Percentiles rank a stretch among this genome's conserved stretches.
Evolutionary conservation across 2,329 filamentous ascomycete genomes (phyloP).

Genomic region (Sphaerostilbella broomeana): DNA sequence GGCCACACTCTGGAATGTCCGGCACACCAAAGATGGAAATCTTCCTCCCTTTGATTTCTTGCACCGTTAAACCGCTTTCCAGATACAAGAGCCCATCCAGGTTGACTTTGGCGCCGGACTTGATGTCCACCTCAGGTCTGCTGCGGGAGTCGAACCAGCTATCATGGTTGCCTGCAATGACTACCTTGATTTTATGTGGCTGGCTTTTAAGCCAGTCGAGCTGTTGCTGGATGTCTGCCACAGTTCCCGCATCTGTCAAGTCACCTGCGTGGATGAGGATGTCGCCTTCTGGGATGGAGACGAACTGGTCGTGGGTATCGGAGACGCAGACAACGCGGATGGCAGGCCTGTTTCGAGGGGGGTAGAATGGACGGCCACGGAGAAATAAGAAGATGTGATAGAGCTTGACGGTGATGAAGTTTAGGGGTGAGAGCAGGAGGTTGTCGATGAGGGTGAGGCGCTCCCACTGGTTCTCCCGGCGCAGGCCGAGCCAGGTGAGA

Average conservation of each 20-base stretch:
- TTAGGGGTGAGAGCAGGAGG: conserved; percentile 62
- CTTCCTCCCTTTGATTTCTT: conserved; percentile 55
- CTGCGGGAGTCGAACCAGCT: conserved; percentile 69
- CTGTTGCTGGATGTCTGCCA: conserved; percentile 69
- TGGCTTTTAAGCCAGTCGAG: conserved; percentile 73
- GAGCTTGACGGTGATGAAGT: conserved; percentile 53
- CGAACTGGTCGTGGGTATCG: conserved; percentile 70
- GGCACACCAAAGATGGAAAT: conserved; percentile 68
- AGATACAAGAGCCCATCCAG: conserved; percentile 69
- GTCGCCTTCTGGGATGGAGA: conserved; percentile 65
- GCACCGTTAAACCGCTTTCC: conserved; percentile 57
- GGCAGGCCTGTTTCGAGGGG: conserved; percentile 46
- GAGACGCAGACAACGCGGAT: conserved; percentile 82
- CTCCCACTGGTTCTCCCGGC: conserved; percentile 42
- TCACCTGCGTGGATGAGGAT: conserved; percentile 88
- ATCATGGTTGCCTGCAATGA: conserved; percentile 86
- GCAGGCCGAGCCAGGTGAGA: conserved; percentile 39
- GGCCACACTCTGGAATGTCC: conserved; percentile 71
- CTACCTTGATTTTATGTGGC: conserved; percentile 72
- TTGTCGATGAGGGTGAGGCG: conserved; percentile 52
- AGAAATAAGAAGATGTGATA: conserved; percentile 61
- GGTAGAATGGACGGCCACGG: conserved; percentile 57
- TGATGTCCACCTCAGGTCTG: conserved; percentile 49
- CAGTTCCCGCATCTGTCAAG: conserved; percentile 66
- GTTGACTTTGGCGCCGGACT: conserved; percentile 48